phyloP scores from a whole-genome alignment of 495 filamentous ascomycete species.

The Daldinia loculata region DNA sequence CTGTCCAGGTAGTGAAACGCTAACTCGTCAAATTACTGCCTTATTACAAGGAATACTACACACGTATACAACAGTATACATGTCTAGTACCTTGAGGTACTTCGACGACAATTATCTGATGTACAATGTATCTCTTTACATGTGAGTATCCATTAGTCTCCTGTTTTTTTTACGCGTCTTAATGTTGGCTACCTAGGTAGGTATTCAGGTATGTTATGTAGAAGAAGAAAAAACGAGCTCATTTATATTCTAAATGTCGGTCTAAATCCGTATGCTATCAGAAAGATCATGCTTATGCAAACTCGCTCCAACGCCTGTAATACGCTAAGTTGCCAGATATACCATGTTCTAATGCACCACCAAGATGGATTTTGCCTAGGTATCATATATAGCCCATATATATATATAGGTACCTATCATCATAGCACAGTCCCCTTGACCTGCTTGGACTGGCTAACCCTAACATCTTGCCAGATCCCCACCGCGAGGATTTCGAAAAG shows the following conservation, averaged over 20 bases:
- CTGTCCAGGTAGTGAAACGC: constrained; percentile 6
- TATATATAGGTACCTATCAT: constrained; percentile 17
- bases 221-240: too few relatives aligned
- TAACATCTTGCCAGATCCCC: constrained; percentile 58
- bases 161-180: too few relatives aligned
- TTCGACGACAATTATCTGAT: background rate
- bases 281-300: background rate
- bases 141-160: too few relatives aligned
- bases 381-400: background rate
- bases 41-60: constrained; percentile 2
- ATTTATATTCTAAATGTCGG: background rate
- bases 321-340: background rate
- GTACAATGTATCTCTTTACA: too few relatives aligned
- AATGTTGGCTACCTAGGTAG: too few relatives aligned
- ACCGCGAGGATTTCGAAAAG: constrained; percentile 55
- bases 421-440: constrained; percentile 59
- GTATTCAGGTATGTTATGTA: too few relatives aligned
- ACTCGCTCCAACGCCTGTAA: constrained; percentile 8
- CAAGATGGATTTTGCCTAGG: background rate
- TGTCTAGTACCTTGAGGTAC: constrained; percentile 11
- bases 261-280: background rate
- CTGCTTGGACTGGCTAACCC: constrained; percentile 62
- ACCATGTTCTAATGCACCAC: constrained; percentile 7
- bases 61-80: constrained; percentile 12
- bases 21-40: constrained; percentile 15